Evolutionary conservation across 129 eudicot species (phyloP).

Genomic region (Flaveria trinervia): DNA sequence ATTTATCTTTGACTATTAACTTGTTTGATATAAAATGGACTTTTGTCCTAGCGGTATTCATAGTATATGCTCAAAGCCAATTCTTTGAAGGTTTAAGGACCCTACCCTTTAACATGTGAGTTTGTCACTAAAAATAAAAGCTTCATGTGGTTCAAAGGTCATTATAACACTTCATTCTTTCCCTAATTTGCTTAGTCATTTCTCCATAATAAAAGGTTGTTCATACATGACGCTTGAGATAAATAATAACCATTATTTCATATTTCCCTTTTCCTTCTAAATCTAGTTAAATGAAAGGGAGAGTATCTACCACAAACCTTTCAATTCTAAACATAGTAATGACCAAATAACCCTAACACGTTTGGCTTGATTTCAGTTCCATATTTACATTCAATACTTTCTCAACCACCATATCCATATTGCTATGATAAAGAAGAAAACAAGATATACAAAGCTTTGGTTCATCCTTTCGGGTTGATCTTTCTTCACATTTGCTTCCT

Average conservation of each 20-base stretch:
- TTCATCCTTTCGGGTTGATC: background rate
- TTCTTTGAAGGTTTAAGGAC: too few relatives aligned
- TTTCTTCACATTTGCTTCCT: slow-evolving; percentile 11
- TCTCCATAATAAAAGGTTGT: background rate
- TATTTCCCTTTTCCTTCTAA: background rate
- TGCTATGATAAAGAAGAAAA: background rate
- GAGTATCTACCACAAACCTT: slow-evolving; percentile 23
- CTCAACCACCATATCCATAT: slow-evolving; percentile 3
- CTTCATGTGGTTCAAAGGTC: too few relatives aligned
- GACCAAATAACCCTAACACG: background rate
- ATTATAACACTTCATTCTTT: background rate
- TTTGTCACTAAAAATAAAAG: too few relatives aligned
- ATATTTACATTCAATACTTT: background rate
- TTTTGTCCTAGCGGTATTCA: too few relatives aligned
- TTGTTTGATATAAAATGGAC: too few relatives aligned
- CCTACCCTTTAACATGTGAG: too few relatives aligned
- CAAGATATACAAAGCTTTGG: background rate
- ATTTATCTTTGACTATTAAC: too few relatives aligned
- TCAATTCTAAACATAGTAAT: slow-evolving; percentile 30
- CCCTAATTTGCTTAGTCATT: background rate
- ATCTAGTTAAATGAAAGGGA: background rate
- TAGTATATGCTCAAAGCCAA: too few relatives aligned
- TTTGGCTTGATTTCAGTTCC: slow-evolving; percentile 15
- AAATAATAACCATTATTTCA: slow-evolving; percentile 12
- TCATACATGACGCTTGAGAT: background rate